phyloP scores from a whole-genome alignment of 805 yeast species.

The Cyberlindnera euphorbiiphila region DNA sequence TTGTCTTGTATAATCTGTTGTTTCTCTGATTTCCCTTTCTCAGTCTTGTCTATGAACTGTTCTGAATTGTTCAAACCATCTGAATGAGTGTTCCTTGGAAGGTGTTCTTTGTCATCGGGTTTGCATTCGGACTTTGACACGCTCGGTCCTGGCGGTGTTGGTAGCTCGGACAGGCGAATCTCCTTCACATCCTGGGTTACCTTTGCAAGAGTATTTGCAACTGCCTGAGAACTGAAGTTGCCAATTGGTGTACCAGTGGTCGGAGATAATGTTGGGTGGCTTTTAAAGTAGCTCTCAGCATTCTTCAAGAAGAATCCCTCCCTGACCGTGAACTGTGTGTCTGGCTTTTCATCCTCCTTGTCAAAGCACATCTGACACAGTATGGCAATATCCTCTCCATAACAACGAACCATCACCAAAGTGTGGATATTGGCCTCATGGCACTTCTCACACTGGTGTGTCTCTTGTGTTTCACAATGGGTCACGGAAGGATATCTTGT shows the following conservation, averaged over 20 bases:
- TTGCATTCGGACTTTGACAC: neutral
- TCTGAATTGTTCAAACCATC: too few relatives aligned
- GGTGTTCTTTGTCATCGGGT: too few relatives aligned
- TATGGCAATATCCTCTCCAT: constrained; percentile 50
- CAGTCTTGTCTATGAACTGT: too few relatives aligned
- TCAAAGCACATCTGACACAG: constrained; percentile 44
- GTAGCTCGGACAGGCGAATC: neutral
- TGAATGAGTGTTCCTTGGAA: too few relatives aligned
- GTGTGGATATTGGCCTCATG: constrained; percentile 50
- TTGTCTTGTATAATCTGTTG: too few relatives aligned
- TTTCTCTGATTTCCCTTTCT: neutral
- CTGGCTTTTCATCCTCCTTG: constrained; percentile 41
- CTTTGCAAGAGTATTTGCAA: neutral
- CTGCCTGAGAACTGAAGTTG: neutral
- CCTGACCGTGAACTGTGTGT: constrained; percentile 45
- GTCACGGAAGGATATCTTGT: constrained; percentile 50
- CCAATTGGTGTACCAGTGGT: constrained; percentile 33
- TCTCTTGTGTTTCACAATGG: constrained; percentile 35
- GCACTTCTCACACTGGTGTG: constrained; percentile 53
- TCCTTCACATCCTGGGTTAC: constrained; percentile 1
- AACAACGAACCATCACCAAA: constrained; percentile 47
- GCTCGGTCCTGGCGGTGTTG: neutral
- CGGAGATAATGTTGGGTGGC: constrained; percentile 47
- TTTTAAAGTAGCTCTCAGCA: constrained; percentile 43
- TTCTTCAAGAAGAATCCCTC: constrained; percentile 54